Evolutionary conservation across 768 basidiomycete genomes (phyloP).

Genomic region (Xerocomus potaroensis): DNA sequence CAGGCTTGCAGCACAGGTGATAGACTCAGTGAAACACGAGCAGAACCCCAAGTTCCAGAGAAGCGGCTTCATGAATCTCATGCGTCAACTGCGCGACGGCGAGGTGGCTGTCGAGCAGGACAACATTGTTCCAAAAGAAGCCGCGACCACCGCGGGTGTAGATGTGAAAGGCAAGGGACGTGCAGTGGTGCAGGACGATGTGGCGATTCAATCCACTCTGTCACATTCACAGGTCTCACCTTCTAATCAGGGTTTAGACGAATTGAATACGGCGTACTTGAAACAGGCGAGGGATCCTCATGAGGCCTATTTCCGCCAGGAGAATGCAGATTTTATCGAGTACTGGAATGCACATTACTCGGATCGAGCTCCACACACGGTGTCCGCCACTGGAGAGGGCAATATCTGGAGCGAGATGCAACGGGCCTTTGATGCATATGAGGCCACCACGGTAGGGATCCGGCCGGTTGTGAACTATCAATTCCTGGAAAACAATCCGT

Average conservation of each 20-base stretch:
- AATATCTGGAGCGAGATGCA: slow-evolving; percentile 63
- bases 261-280: slow-evolving; percentile 15
- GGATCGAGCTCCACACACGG: slow-evolving; percentile 8
- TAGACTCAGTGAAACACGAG: slow-evolving; percentile 72
- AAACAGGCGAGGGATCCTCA: slow-evolving; percentile 39
- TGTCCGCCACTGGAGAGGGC: slow-evolving; percentile 27
- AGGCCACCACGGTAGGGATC: slow-evolving; percentile 67
- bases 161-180: slow-evolving; percentile 70
- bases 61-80: slow-evolving; percentile 79
- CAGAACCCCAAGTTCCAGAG: slow-evolving; percentile 82
- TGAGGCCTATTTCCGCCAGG: slow-evolving; percentile 67
- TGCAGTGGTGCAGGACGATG: slow-evolving; percentile 26
- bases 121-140: slow-evolving; percentile 59
- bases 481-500: slow-evolving; percentile 79
- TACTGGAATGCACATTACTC: slow-evolving; percentile 53
- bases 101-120: slow-evolving; percentile 76
- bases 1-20: slow-evolving; percentile 69
- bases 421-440: slow-evolving; percentile 76
- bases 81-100: slow-evolving; percentile 80
- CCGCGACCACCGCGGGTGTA: slow-evolving; percentile 6
- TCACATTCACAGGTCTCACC: slow-evolving; percentile 10
- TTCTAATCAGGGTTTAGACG: slow-evolving; percentile 19
- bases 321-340: slow-evolving; percentile 60
- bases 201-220: slow-evolving; percentile 1
- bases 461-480: slow-evolving; percentile 53